Conservation (phyloP, 768 basidiomycete species). For the Lentinula raphanica region DNA sequence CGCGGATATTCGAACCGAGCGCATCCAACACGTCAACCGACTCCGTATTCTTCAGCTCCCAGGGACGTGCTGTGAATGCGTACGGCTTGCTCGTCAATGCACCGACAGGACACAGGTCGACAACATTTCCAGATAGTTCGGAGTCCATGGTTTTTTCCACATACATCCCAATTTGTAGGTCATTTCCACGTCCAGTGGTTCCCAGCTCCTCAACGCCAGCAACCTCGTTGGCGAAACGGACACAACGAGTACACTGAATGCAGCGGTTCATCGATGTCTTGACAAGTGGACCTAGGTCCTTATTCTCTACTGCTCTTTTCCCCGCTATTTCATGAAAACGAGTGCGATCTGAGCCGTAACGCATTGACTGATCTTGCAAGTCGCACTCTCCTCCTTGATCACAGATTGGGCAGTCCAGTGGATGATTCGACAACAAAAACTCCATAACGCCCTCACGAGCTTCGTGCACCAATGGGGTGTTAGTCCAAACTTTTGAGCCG, state of each 20-base stretch:
- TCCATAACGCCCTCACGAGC: conserved; percentile 99
- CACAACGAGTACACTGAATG: conserved; percentile 98
- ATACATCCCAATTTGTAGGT: conserved; percentile 98
- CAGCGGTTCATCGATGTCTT: conserved; percentile 99
- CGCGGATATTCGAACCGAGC: conserved; percentile 91
- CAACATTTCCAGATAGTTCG: conserved; percentile 93
- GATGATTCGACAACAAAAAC: conserved; percentile 95
- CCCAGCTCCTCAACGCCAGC: conserved; percentile 98
- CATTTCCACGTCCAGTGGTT: conserved; percentile 95
- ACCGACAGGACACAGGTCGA: conserved; percentile 97
- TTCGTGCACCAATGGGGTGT: conserved; percentile 86
- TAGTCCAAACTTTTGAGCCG: conserved; percentile 87
- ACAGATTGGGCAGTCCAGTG: conserved; percentile 96
- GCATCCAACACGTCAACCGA: conserved; percentile 94
- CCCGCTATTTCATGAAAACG: conserved; percentile 98
- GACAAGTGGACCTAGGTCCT: conserved; percentile 95
- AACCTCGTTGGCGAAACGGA: conserved; percentile 98
- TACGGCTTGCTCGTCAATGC: conserved; percentile 98
- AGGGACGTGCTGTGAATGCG: conserved; percentile 94
- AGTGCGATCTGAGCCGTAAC: conserved; percentile 95
- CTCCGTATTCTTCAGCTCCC: conserved; percentile 99
- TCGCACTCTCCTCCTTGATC: conserved; percentile 99
- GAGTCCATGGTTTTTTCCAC: conserved; percentile 97
- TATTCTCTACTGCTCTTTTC: conserved; percentile 97
- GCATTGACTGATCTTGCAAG: conserved; percentile 98